phyloP scores from a whole-genome alignment of 768 basidiomycete species.

The Pulveroboletus ravenelii region DNA sequence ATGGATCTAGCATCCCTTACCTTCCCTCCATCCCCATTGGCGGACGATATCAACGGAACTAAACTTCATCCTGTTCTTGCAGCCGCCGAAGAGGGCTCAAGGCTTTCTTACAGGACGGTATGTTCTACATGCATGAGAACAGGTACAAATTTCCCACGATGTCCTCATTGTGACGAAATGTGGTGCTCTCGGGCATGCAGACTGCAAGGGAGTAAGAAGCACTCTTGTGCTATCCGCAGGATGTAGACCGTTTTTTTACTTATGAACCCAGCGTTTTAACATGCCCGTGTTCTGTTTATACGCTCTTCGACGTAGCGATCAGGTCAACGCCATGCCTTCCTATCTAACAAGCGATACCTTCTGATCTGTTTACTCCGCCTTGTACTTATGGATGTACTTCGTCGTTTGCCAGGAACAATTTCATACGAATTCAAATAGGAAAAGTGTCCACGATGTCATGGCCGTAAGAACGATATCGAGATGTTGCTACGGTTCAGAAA shows the following conservation, averaged over 20 bases:
- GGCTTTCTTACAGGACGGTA: slow-evolving; percentile 37
- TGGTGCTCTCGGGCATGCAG: slow-evolving; percentile 67
- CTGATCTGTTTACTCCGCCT: not conserved
- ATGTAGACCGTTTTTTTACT: slow-evolving; percentile 4
- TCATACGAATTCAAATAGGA: not conserved
- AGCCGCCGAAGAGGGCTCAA: slow-evolving; percentile 49
- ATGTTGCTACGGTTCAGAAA: slow-evolving; percentile 18
- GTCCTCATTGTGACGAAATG: slow-evolving; percentile 50
- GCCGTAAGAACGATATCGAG: not conserved
- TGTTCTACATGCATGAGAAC: slow-evolving; percentile 52
- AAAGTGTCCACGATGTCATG: not conserved
- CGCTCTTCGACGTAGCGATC: not conserved
- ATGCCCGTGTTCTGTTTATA: not conserved
- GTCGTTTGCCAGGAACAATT: not conserved
- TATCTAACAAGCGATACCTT: not conserved
- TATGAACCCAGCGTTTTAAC: not conserved
- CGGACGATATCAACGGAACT: slow-evolving; percentile 4
- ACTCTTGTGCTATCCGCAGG: slow-evolving; percentile 36
- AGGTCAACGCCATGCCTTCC: not conserved
- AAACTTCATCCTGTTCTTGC: slow-evolving; percentile 43
- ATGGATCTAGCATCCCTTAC: slow-evolving; percentile 9
- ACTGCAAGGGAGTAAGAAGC: slow-evolving; percentile 47
- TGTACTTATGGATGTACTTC: not conserved
- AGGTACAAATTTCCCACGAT: slow-evolving; percentile 58
- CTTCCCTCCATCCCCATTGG: slow-evolving; percentile 18